Percentiles rank a stretch among this genome's conserved stretches.
phyloP scores from a whole-genome alignment of 305 asterid genomes.

The Petunia hybrid region DNA sequence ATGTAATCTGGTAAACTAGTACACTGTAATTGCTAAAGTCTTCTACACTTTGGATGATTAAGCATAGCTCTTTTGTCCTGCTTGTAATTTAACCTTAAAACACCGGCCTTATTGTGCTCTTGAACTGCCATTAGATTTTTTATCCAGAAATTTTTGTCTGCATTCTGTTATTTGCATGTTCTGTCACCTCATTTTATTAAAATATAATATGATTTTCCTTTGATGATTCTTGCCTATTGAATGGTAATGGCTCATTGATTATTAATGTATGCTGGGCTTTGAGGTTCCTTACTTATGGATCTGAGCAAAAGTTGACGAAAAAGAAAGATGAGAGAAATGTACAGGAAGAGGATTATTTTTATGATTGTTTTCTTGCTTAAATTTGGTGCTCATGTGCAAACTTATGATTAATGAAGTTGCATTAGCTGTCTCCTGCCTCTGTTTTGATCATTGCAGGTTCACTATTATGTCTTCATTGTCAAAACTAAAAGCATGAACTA shows the following conservation, averaged over 20 bases:
- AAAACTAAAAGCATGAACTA: neutral
- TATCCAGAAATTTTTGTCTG: neutral
- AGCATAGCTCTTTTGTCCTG: too few species aligned
- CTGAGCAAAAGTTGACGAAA: constrained; percentile 14
- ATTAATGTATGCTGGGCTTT: constrained; percentile 3
- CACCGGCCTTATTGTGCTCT: neutral
- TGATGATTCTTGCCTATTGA: constrained; percentile 25
- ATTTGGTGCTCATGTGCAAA: neutral
- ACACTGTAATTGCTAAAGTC: neutral
- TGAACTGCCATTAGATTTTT: constrained; percentile 15
- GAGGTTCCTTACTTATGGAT: constrained; percentile 18
- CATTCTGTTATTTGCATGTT: neutral
- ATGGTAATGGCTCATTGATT: neutral
- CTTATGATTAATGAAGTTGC: neutral
- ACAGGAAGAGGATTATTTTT: neutral
- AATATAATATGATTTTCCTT: neutral
- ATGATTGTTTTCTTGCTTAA: constrained; percentile 26
- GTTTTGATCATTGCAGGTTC: constrained; percentile 9
- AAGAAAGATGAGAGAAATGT: constrained; percentile 12
- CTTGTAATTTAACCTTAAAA: too few species aligned
- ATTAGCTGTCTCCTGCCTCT: constrained; percentile 9
- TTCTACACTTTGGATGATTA: neutral
- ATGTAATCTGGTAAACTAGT: neutral
- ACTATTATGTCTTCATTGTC: constrained; percentile 19
- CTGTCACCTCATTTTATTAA: neutral